These are phyloP conservation scores for Epichloe scottii DNA, from an alignment of 2,329 filamentous ascomycete species.

Conservation along the genomic window DNA sequence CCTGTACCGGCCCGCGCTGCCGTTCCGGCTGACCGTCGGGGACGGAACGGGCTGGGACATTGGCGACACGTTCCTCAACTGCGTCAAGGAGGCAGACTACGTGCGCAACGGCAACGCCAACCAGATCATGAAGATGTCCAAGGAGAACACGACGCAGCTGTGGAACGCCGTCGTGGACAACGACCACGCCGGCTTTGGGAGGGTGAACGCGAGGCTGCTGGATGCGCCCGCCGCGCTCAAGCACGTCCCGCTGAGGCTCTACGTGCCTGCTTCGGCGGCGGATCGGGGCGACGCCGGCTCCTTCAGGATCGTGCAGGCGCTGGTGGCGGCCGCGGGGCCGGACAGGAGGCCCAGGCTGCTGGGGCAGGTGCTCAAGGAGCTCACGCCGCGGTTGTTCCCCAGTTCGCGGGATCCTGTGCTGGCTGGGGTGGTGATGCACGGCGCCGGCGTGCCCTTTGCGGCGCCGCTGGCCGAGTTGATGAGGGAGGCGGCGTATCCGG, in stretches of 20 bases:
- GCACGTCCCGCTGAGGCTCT: constrained; percentile 79
- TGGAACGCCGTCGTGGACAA: constrained; percentile 74
- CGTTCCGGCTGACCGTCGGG: constrained; percentile 42
- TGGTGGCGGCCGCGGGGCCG: constrained; percentile 41
- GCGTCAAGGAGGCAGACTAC: constrained; percentile 67
- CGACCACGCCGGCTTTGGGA: constrained; percentile 58
- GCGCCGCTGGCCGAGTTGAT: constrained; percentile 75
- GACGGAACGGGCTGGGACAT: constrained; percentile 48
- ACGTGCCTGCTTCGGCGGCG: constrained; percentile 45
- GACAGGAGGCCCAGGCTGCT: constrained; percentile 38
- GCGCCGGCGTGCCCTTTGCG: constrained; percentile 66
- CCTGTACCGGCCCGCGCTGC: constrained; percentile 40
- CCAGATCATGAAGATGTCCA: constrained; percentile 79
- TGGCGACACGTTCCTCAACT: constrained; percentile 50
- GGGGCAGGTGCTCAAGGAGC: constrained; percentile 60
- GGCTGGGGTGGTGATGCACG: constrained; percentile 76
- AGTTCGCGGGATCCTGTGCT: constrained; percentile 74
- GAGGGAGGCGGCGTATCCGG: constrained; percentile 71
- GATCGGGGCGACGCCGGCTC: constrained; percentile 28
- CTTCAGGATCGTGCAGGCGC: constrained; percentile 64
- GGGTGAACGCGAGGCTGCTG: constrained; percentile 65
- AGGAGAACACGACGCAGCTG: constrained; percentile 67
- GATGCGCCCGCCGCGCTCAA: constrained; percentile 62
- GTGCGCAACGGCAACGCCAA: constrained; percentile 79
- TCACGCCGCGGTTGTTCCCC: constrained; percentile 76